Conservation (phyloP, 1,139 yeast genomes). For the Pichia sp. region DNA sequence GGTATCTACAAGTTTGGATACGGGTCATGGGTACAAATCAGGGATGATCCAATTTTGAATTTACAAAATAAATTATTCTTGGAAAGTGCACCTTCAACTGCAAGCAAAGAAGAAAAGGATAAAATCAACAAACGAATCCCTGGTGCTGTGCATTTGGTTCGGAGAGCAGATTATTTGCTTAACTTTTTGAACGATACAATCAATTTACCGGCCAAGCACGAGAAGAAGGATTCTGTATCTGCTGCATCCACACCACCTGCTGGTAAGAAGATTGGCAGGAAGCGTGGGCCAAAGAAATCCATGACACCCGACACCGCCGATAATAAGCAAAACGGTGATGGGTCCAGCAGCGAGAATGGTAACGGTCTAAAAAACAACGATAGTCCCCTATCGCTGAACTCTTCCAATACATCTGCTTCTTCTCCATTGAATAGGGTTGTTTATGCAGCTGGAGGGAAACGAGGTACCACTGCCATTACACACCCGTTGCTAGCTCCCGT, state of each 20-base stretch:
- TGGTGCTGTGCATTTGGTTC: constrained; percentile 88
- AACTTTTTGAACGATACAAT: constrained; percentile 55
- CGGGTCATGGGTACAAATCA: constrained; percentile 90
- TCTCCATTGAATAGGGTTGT: constrained; percentile 5
- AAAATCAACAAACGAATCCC: constrained; percentile 50
- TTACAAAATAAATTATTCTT: constrained; percentile 79
- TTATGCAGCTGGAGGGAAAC: background rate
- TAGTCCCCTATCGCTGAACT: background rate
- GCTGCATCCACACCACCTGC: constrained; percentile 3
- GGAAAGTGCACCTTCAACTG: constrained; percentile 37
- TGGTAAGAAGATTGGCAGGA: constrained; percentile 6
- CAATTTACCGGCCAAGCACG: constrained; percentile 8
- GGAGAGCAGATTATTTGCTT: constrained; percentile 86
- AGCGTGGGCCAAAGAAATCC: constrained; percentile 15
- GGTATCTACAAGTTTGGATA: constrained; percentile 93
- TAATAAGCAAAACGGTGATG: background rate
- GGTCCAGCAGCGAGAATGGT: background rate
- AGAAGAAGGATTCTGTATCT: constrained; percentile 19
- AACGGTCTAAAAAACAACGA: background rate
- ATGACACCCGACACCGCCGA: constrained; percentile 22
- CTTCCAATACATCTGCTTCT: constrained; percentile 6
- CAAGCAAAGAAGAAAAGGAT: constrained; percentile 37
- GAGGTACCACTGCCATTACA: constrained; percentile 3
- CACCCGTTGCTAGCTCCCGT: constrained; percentile 56
- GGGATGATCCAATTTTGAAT: constrained; percentile 92